Base-by-base conservation (phyloP, 768 basidiomycete species). In the Hypsizygus marmoreus region DNA sequence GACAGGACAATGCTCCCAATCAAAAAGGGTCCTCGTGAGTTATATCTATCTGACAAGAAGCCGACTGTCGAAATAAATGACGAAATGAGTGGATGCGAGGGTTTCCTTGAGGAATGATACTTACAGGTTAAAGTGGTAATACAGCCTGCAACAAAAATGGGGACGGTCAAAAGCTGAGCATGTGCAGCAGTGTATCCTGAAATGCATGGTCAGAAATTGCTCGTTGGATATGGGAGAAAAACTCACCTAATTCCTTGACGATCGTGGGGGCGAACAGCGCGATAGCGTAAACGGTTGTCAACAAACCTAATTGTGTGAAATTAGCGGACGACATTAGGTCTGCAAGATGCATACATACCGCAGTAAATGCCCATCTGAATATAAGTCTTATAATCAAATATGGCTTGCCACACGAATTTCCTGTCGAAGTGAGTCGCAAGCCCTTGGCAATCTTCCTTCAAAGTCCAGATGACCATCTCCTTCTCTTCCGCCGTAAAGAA, bases 231-330 rank as follows among this genome's bases (percentile, higher is more conserved):
- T 30, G 2, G 14, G 3, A 17, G n/a, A 33, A 3, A 9, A 14
- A 43, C 37, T 49, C 32, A 64, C 64, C 77, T 3, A 66, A 68
- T 48, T 74, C 65, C 3, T 68, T 64, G 22, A 79, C 73, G 52
- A 79, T 76, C 4, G 77, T 77, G 1, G 78, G 77, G 4, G 71
- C 71, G 53, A 79, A 80, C 28, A 80, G 67, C 39, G 77, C 67
- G 35, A 67, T 62, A 23, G 69, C 65, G 23, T 69, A 80, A 30
- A 75, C 55, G 9, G 80, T 73, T 20, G 77, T 48, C 34, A 80
- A 65, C 4, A 76, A 50, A 20, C 75, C 51, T 51, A 9, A 28
- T 26, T 39, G 6, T 25, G 28, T 14, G 10, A 30, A 31, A 33
- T 37, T 13, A 8, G 19, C n/a, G n/a, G 10, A 39, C 16, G n/a